Evolutionary conservation across 2,329 filamentous ascomycete genomes (phyloP).

Genomic region (Cercospora citrullina): DNA sequence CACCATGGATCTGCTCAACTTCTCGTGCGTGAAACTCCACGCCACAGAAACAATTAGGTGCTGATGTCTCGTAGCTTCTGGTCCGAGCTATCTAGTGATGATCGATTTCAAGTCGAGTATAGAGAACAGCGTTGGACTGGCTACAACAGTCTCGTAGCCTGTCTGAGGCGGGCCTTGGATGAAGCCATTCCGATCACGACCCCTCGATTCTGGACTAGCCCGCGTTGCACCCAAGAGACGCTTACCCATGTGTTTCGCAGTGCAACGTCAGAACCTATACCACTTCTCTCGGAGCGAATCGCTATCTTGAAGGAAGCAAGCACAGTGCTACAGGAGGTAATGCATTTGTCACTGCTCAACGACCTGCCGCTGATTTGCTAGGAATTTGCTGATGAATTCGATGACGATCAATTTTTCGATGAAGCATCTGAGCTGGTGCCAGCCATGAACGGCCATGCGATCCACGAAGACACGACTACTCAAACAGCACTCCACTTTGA

Average conservation of each 20-base stretch:
- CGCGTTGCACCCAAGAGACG: slow-evolving; percentile 66
- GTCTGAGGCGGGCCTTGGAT: slow-evolving; percentile 81
- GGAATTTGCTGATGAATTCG: slow-evolving; percentile 19
- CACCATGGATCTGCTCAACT: slow-evolving; percentile 94
- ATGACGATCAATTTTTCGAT: slow-evolving; percentile 18
- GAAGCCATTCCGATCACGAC: slow-evolving; percentile 90
- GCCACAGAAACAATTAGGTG: neutral
- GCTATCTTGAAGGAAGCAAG: slow-evolving; percentile 81
- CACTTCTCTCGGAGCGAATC: slow-evolving; percentile 75
- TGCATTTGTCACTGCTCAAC: neutral
- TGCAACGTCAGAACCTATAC: slow-evolving; percentile 81
- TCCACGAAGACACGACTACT: neutral
- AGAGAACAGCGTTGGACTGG: slow-evolving; percentile 81
- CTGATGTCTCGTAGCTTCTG: slow-evolving; percentile 65
- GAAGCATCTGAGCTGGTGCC: neutral
- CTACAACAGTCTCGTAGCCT: slow-evolving; percentile 91
- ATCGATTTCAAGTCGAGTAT: slow-evolving; percentile 82
- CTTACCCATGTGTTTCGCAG: slow-evolving; percentile 81
- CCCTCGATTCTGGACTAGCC: slow-evolving; percentile 72
- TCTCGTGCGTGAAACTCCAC: slow-evolving; percentile 51
- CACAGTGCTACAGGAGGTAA: slow-evolving; percentile 59
- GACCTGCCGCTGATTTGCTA: slow-evolving; percentile 20
- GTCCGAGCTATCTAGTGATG: slow-evolving; percentile 69
- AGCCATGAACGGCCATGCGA: neutral
- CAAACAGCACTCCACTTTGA: neutral